These are phyloP conservation scores for Amauroascus niger DNA, from an alignment of 2,329 filamentous ascomycete species.

Conservation along the genomic window DNA sequence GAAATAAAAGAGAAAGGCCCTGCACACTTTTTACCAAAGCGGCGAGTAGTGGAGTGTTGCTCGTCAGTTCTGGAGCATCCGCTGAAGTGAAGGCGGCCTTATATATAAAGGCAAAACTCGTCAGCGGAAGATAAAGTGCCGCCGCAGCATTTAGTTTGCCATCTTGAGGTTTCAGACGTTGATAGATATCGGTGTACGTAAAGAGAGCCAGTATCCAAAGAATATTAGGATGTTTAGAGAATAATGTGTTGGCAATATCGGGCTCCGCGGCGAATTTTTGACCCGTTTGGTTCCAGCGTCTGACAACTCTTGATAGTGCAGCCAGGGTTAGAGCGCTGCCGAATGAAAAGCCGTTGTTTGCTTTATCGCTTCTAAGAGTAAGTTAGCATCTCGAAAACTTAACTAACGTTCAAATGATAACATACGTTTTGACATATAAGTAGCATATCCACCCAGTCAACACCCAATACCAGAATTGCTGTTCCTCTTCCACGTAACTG, in stretches of 20 bases:
- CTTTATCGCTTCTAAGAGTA: not conserved
- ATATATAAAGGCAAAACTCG: conserved; percentile 60
- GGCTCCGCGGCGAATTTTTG: conserved; percentile 90
- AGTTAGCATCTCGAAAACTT: not conserved
- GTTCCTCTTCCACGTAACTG: conserved; percentile 96
- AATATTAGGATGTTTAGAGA: conserved; percentile 52
- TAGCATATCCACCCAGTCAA: conserved; percentile 43
- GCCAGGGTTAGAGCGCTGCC: conserved; percentile 42
- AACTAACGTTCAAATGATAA: not conserved
- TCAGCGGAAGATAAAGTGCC: conserved; percentile 18
- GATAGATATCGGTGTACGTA: conserved; percentile 56
- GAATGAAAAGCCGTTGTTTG: conserved; percentile 12
- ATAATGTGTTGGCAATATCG: conserved; percentile 67
- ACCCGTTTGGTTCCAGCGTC: conserved; percentile 92
- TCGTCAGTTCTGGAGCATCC: conserved; percentile 75
- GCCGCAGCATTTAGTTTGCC: conserved; percentile 1
- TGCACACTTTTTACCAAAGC: conserved; percentile 32
- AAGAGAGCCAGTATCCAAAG: conserved; percentile 66
- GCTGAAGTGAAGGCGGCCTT: conserved; percentile 81
- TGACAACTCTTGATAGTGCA: conserved; percentile 53
- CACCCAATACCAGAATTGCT: conserved; percentile 97
- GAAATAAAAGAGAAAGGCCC: conserved; percentile 38
- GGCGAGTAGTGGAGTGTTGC: conserved; percentile 26
- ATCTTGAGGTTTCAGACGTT: conserved; percentile 29
- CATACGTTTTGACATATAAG: conserved; percentile 35